Conservation (phyloP, 1,284 basidiomycete species). For the Microbotryum silenes-acaulis region DNA sequence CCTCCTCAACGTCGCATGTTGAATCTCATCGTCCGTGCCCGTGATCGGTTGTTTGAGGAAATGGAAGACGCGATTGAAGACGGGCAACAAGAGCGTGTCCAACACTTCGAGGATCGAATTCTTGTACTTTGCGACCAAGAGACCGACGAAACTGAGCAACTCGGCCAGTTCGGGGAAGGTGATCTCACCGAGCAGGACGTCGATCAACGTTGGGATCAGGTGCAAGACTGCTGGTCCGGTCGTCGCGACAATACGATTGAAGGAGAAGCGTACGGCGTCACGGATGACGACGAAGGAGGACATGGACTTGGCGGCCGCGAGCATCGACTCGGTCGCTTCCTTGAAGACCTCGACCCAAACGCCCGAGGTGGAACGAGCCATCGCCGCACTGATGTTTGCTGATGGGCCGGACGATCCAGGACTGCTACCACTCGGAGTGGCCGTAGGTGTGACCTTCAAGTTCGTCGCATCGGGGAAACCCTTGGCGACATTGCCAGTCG, state of each 20-base stretch:
- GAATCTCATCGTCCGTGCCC: constrained; percentile 83
- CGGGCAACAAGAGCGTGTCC: constrained; percentile 80
- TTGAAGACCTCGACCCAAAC: constrained; percentile 73
- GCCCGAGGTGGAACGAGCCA: constrained; percentile 57
- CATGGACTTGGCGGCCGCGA: constrained; percentile 81
- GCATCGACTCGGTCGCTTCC: constrained; percentile 78
- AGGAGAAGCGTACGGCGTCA: constrained; percentile 87
- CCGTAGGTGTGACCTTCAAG: too few species aligned
- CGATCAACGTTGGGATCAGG: constrained; percentile 73
- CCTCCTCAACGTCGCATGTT: constrained; percentile 78
- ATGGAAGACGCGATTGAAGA: constrained; percentile 73
- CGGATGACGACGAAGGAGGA: constrained; percentile 79
- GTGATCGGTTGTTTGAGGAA: constrained; percentile 73
- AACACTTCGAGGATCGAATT: constrained; percentile 72
- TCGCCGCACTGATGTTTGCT: too few species aligned
- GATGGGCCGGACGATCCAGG: constrained; percentile 35
- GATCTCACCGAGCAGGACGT: constrained; percentile 79
- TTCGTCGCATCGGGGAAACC: constrained; percentile 64
- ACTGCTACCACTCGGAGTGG: constrained; percentile 52
- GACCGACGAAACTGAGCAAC: constrained; percentile 87
- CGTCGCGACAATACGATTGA: constrained; percentile 84
- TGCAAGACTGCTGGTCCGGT: constrained; percentile 66
- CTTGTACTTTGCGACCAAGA: constrained; percentile 87
- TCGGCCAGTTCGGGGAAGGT: constrained; percentile 88
- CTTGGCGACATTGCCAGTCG: constrained; percentile 87